These are phyloP conservation scores for Cupressus sempervirens DNA, from an alignment of 75 land plant genomes.

Conservation along the genomic window DNA sequence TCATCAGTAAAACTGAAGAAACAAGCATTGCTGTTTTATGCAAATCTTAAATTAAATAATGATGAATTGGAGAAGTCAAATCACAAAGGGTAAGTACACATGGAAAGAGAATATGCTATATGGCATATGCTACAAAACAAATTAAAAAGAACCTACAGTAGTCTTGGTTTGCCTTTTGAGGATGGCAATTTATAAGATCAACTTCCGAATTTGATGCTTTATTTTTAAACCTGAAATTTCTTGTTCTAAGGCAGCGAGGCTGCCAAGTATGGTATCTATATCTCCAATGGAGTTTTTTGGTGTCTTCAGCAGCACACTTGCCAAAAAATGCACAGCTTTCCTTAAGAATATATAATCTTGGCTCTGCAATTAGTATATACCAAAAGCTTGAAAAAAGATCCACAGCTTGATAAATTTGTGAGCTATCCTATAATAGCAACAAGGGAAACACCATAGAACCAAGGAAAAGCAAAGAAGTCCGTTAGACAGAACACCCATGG, in stretches of 20 bases:
- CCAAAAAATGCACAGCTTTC: conserved; percentile 65
- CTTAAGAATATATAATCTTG: conserved; percentile 86
- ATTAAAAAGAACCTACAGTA: conserved; percentile 61
- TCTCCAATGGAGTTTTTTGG: conserved; percentile 41
- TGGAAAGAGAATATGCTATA: background rate
- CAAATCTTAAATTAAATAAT: background rate
- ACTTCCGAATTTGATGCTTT: conserved; percentile 71
- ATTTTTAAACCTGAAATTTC: conserved; percentile 72
- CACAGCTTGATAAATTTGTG: background rate
- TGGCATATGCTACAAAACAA: background rate
- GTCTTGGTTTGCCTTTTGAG: conserved; percentile 39
- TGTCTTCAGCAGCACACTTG: conserved; percentile 64
- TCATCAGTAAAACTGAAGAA: background rate
- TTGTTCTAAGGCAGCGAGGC: conserved; percentile 56
- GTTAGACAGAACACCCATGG: background rate
- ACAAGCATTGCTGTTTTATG: background rate
- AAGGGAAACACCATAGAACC: background rate
- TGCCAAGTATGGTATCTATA: conserved; percentile 52
- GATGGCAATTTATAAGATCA: conserved; percentile 15
- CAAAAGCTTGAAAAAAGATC: background rate
- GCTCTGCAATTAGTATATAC: conserved; percentile 35
- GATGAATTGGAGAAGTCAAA: background rate
- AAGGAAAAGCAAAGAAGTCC: background rate
- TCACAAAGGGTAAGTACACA: background rate
- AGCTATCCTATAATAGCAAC: background rate